Base-by-base conservation (phyloP, 257 asterid genomes). In the Solanum tacnaense region DNA sequence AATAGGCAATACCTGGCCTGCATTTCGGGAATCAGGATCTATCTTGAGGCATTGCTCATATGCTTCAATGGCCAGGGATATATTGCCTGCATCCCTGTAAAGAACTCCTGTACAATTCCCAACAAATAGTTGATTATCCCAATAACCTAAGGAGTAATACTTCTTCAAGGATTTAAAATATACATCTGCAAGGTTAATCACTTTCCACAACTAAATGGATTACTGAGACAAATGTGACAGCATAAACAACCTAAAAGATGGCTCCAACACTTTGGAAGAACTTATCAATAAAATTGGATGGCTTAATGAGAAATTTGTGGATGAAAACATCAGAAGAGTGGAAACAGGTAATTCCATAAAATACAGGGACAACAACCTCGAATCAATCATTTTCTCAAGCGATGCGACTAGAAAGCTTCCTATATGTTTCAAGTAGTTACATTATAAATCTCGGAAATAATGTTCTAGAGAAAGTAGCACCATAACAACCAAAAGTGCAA, bases 1-100 rank as follows among this genome's bases (percentile, higher is more conserved):
- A 52, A 84, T 58, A 90, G 60, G 89, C 65, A 90, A 81, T 91
- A 96, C 99, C 98, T 97, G 99, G 92, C 99, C 99, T 13, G 99
- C 99, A 92, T 97, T 97, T 84, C 99, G 98, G 87, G 99, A 97
- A 92, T 97, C 99, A 6, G 98, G 98, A 91, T 97, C 99, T 83
- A 97, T 95, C 92, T 96, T 97, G 88, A 97, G 98, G 93, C 99
- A 96, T 91, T 95, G 98, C 88, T 96, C 99, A 91, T 97, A 97
- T 89, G 99, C 99, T 92, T 97, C 99, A 92, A 97, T 94, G 34
- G 99, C 99, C 88, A 97, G 94, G 91, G 95, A 91, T 91, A 97
- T 97, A 89, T 91, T 96, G 60, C 99, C 99, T 73, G 99, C 99
- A 94, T 97, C 99, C 92, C 99, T 96, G 91, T 95, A 97, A 34